A percentile compares a stretch with the other conserved stretches of the same genome.
phyloP scores from a whole-genome alignment of 2,329 filamentous ascomycete genomes.

The Fusarium lyarnte region DNA sequence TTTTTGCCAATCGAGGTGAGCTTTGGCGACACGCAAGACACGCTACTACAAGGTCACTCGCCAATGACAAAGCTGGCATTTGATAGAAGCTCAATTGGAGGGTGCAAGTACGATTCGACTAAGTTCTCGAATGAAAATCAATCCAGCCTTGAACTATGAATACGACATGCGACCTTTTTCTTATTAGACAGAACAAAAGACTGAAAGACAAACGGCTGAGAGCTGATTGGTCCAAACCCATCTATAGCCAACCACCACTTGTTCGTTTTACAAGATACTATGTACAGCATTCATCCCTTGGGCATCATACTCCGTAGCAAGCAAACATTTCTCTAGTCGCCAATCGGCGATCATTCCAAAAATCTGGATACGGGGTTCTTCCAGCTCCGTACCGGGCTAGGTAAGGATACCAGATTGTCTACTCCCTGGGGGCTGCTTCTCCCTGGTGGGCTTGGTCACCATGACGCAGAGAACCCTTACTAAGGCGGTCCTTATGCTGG shows the following conservation, averaged over 20 bases:
- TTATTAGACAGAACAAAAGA: not conserved
- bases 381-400: not conserved
- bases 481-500: too few relatives aligned
- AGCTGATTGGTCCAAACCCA: conserved; percentile 3
- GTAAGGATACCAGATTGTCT: not conserved
- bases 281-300: not conserved
- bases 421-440: not conserved
- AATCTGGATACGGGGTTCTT: not conserved
- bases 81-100: conserved; percentile 4
- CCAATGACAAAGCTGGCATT: not conserved
- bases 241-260: conserved; percentile 16
- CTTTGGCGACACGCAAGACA: not conserved
- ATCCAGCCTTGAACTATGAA: not conserved
- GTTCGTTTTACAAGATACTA: not conserved
- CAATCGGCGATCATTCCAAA: conserved; percentile 19
- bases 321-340: not conserved
- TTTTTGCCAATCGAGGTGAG: not conserved
- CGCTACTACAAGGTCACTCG: not conserved
- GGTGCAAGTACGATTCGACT: not conserved
- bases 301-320: not conserved
- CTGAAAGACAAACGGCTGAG: not conserved
- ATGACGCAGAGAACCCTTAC: conserved; percentile 9
- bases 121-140: not conserved
- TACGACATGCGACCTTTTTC: conserved; percentile 3
- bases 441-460: not conserved